Percentiles rank a stretch among this genome's conserved stretches.
Evolutionary conservation across 2,329 filamentous ascomycete species (phyloP).

Genomic region (Pyrenochaeta sp.): DNA sequence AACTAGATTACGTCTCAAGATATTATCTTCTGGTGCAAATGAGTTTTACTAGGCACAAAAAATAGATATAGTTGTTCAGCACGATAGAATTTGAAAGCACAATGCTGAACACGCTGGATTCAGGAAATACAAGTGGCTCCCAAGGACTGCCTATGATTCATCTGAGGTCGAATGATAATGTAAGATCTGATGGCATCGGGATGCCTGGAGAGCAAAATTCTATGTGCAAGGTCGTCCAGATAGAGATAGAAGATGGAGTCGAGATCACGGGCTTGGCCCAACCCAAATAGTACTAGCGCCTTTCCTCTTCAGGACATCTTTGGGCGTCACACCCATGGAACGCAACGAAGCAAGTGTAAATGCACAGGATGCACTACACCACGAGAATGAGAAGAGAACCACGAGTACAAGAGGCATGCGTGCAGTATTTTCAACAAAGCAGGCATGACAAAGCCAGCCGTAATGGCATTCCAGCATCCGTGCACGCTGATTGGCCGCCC

Average conservation of each 20-base stretch:
- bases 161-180: no score
- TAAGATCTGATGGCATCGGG: no score
- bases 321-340: conserved; percentile 13
- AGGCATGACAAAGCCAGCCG: background rate
- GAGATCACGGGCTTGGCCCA: background rate
- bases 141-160: no score
- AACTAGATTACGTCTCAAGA: no score
- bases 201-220: no score
- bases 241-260: background rate
- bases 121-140: no score
- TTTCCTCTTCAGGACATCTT: conserved; percentile 3
- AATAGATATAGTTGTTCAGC: no score
- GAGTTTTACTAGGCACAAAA: no score
- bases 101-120: no score
- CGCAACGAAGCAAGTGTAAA: conserved; percentile 6
- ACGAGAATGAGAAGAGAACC: background rate
- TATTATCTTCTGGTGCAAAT: no score
- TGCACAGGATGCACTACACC: conserved; percentile 1
- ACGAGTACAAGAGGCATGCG: background rate
- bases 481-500: conserved; percentile 13
- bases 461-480: conserved; percentile 7
- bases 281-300: conserved; percentile 8
- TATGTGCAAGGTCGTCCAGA: background rate
- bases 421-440: background rate
- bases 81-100: no score